Evolutionary conservation across 2,329 filamentous ascomycete genomes (phyloP), one percentile per base, ranked within the genome.

Genomic region (Shiraia bambusicola): DNA sequence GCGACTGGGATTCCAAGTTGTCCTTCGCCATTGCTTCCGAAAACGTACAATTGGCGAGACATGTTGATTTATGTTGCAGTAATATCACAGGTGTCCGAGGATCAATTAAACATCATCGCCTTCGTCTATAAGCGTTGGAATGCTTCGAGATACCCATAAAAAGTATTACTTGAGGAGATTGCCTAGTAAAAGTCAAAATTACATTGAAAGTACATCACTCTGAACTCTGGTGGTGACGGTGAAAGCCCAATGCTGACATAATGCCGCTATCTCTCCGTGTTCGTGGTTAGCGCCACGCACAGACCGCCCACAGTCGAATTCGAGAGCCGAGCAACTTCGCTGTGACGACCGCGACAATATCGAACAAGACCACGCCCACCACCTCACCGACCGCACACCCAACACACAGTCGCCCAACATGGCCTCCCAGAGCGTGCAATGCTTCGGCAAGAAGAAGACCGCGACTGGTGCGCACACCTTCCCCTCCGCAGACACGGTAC

Each of bases 381-480:
- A 30, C 51, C 53, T 45, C 45, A 51, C 48, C 54, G 58, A 60
- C 66, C 62, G 61, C 54, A 58, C 47, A 58, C 52, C 51, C 56
- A 22, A 22, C 19, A 22, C 19, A 58, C 56, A 66, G 65, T 59
- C 63, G 63, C 59, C 60, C 64, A 66, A 56, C 54, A 68, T 68
- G 65, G 64, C 65, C 49, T 62, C 65, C 52, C 73, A 76, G 63
- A 73, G 69, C 62, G 73, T 76, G 54, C 90, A 95, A 84, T 95
- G 90, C 87, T 96, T 97, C 87, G 91, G 91, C 86, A 96, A 96
- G 86, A 77, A 77, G 73, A 77, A 76, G 72, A 76, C 74, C 48
- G 75, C 75, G 58, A 77, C 75, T 53, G 66, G 66, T 69, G 66
- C 43, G 65, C 49, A 37, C 31, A 24, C 33, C 31, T 32, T n/a